Percentiles rank a stretch among this genome's conserved stretches.
These are phyloP conservation scores for Mantamonas sphyraenae DNA, from an alignment of 78 protist species.

Conservation along the genomic window DNA sequence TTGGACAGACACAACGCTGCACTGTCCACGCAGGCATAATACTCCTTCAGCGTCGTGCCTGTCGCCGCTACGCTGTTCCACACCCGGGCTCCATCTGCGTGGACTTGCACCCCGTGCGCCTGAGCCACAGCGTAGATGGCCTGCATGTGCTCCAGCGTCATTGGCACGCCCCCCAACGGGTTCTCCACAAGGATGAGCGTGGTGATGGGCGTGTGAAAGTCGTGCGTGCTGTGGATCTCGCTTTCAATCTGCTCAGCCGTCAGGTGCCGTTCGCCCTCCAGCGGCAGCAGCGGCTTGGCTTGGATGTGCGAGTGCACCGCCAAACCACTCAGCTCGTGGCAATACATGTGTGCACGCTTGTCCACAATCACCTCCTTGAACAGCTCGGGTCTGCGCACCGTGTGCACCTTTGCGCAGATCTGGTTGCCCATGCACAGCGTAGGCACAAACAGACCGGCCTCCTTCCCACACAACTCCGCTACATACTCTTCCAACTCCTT, in stretches of 20 bases:
- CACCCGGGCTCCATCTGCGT: conserved; percentile 10
- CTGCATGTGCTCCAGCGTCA: conserved; percentile 6
- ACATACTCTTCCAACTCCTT: conserved; percentile 13
- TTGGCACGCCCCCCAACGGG: conserved; percentile 16
- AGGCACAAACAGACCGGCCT: conserved; percentile 40
- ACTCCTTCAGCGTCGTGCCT: neutral
- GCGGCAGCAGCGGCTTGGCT: too few species aligned
- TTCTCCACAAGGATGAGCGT: conserved; percentile 21
- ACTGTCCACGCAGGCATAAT: neutral
- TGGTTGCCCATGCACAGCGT: conserved; percentile 53
- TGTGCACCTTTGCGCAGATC: conserved; percentile 12
- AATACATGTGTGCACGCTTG: neutral
- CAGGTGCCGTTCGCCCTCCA: conserved; percentile 26
- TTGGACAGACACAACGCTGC: conserved; percentile 19
- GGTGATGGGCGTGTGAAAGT: conserved; percentile 37
- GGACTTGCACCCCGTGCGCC: neutral
- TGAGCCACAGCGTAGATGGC: too few species aligned
- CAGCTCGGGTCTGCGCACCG: neutral
- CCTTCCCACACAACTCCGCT: conserved; percentile 32
- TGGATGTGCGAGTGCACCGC: neutral
- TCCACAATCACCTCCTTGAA: neutral
- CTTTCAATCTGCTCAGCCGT: conserved; percentile 5
- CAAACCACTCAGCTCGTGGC: neutral
- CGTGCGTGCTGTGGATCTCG: too few species aligned
- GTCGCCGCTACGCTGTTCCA: neutral